Percentiles rank a stretch among this genome's conserved stretches.
These are phyloP conservation scores for Lentinula sp. DNA, from an alignment of 768 basidiomycete species.

Conservation along the genomic window DNA sequence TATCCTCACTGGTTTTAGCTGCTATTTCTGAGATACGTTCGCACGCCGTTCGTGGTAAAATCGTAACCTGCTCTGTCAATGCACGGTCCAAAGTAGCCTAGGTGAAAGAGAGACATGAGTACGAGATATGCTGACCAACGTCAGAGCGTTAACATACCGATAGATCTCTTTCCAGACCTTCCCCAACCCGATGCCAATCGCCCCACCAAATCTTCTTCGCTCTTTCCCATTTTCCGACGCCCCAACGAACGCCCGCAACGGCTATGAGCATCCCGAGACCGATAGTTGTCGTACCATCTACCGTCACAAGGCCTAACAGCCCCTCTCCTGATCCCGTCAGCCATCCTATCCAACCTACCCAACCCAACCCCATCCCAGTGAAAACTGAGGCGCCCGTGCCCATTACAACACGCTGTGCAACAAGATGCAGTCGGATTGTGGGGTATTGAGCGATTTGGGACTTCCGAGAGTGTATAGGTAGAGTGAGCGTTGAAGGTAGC, in stretches of 20 bases:
- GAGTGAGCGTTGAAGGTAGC: constrained; percentile 37
- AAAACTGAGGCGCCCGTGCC: constrained; percentile 43
- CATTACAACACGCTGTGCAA: constrained; percentile 53
- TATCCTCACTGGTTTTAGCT: background rate
- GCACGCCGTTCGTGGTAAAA: background rate
- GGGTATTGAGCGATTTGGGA: constrained; percentile 49
- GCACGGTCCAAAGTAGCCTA: background rate
- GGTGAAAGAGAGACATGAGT: background rate
- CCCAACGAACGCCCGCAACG: constrained; percentile 51
- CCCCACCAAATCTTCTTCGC: constrained; percentile 63
- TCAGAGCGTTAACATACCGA: constrained; percentile 32
- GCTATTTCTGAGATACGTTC: constrained; percentile 2
- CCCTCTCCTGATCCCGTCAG: constrained; percentile 36
- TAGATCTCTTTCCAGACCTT: constrained; percentile 61
- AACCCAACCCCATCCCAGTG: constrained; percentile 47
- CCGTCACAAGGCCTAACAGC: constrained; percentile 28
- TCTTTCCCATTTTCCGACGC: constrained; percentile 61
- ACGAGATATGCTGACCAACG: background rate
- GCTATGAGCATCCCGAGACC: constrained; percentile 53
- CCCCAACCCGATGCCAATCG: constrained; percentile 56
- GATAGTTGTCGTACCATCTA: constrained; percentile 53
- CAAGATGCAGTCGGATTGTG: constrained; percentile 54
- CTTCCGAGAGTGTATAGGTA: constrained; percentile 46
- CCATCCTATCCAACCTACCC: constrained; percentile 54
- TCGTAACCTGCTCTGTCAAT: background rate